Percentiles rank a stretch among this genome's conserved stretches.
Conservation (phyloP, 2,329 filamentous ascomycete species). For the Hawksworthiomyces lignivorus region DNA sequence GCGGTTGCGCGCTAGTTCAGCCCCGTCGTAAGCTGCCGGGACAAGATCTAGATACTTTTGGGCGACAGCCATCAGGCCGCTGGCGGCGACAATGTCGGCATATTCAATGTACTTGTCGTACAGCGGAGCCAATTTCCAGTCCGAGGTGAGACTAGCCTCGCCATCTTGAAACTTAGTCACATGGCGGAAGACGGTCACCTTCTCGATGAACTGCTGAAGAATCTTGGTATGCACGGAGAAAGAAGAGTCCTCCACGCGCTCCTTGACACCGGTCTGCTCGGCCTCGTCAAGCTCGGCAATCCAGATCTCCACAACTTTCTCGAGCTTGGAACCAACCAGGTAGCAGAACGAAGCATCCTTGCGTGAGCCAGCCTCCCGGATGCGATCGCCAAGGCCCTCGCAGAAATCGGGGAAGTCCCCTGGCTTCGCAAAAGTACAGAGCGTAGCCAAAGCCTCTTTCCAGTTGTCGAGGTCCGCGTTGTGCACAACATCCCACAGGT, state of each 20-base stretch:
- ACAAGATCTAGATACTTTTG: conserved; percentile 88
- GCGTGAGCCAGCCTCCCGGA: conserved; percentile 67
- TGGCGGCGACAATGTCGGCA: conserved; percentile 84
- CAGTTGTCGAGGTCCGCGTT: conserved; percentile 89
- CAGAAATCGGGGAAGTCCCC: conserved; percentile 91
- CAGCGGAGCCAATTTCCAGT: conserved; percentile 81
- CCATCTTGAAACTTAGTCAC: conserved; percentile 85
- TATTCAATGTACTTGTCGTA: conserved; percentile 98
- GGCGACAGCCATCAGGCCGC: conserved; percentile 78
- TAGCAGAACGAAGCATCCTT: conserved; percentile 97
- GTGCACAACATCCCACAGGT: conserved; percentile 95
- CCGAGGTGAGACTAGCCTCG: conserved; percentile 61
- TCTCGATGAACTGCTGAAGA: conserved; percentile 92
- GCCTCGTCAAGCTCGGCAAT: conserved; percentile 79
- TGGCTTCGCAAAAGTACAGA: conserved; percentile 92
- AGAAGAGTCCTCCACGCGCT: conserved; percentile 63
- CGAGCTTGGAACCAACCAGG: conserved; percentile 87
- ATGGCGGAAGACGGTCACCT: conserved; percentile 92
- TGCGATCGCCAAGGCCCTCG: conserved; percentile 85
- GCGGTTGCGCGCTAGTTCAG: conserved; percentile 77
- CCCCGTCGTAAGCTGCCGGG: conserved; percentile 73
- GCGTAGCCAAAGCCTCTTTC: conserved; percentile 93
- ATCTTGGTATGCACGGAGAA: conserved; percentile 88
- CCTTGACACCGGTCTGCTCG: conserved; percentile 66
- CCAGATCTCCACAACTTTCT: conserved; percentile 96